Evolutionary conservation across 2,329 filamentous ascomycete genomes (phyloP).

Genomic region (Aspergillus sp.): DNA sequence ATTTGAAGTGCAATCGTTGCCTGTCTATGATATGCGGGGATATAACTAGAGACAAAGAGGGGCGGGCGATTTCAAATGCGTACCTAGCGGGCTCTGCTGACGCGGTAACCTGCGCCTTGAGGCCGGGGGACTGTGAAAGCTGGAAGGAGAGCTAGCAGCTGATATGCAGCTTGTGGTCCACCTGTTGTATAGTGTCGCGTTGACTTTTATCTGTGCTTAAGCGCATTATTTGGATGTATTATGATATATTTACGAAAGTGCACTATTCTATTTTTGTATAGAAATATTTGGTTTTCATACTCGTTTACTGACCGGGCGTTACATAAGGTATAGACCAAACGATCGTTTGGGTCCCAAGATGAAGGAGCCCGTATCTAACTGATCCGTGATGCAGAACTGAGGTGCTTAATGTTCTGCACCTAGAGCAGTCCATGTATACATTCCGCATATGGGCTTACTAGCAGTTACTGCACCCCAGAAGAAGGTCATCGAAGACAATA

Average conservation of each 20-base stretch:
- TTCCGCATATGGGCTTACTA: too few species aligned
- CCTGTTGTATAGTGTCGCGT: background rate
- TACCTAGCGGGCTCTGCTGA: background rate
- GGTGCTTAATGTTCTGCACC: background rate
- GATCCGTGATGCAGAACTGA: background rate
- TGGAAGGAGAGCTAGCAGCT: background rate
- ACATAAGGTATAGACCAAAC: background rate
- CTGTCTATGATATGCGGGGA: background rate
- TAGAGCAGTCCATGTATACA: background rate
- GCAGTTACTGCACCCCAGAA: background rate
- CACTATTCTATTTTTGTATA: constrained; percentile 5
- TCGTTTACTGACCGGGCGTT: background rate
- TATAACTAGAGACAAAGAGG: background rate
- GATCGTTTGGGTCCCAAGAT: background rate
- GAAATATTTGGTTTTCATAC: background rate
- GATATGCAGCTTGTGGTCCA: too few species aligned
- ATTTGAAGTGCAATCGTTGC: background rate
- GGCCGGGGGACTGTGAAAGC: background rate
- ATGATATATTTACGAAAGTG: constrained; percentile 8
- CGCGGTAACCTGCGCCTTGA: background rate
- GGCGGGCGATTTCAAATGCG: background rate
- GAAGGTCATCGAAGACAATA: background rate
- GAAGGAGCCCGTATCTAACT: background rate
- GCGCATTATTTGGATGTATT: constrained; percentile 1
- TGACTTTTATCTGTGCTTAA: background rate